These are phyloP conservation scores for Ananas comosus DNA, from an alignment of 176 grass and related monocot genomes.

Conservation along the genomic window DNA sequence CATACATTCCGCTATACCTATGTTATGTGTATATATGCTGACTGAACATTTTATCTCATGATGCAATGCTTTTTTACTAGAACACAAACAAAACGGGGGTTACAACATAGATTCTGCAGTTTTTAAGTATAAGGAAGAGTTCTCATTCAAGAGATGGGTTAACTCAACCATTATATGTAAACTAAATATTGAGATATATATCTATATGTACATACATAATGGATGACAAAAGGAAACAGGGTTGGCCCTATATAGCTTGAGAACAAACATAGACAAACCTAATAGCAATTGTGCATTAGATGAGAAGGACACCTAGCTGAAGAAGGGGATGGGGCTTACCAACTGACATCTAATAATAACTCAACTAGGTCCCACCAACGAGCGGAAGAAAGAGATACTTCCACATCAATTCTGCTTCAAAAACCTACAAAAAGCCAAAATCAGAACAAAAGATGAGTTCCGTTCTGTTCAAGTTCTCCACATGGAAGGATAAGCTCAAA, in stretches of 20 bases:
- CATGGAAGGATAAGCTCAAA: neutral
- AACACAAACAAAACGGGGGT: neutral
- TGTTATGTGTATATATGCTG: neutral
- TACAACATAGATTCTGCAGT: neutral
- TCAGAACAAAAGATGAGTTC: constrained; percentile 22
- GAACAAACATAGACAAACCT: constrained; percentile 20
- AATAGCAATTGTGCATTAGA: constrained; percentile 12
- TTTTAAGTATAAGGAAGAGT: neutral
- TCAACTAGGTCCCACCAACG: constrained; percentile 21
- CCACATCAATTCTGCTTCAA: neutral
- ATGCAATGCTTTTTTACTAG: neutral
- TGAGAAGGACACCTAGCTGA: neutral
- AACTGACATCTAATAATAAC: constrained; percentile 14
- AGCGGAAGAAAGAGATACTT: neutral
- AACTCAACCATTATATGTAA: too few species aligned
- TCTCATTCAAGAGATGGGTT: neutral
- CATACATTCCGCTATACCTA: neutral
- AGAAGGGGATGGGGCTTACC: constrained; percentile 4
- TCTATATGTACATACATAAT: constrained; percentile 44
- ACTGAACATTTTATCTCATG: neutral
- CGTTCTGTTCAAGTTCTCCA: constrained; percentile 13
- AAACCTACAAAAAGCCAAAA: constrained; percentile 38
- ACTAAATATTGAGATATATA: constrained; percentile 16
- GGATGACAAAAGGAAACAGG: neutral
- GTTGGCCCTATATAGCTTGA: constrained; percentile 31